A percentile compares a stretch with the other conserved stretches of the same genome.
Conservation (phyloP, 2,329 filamentous ascomycete genomes). For the Pezicula neosporulosa region DNA sequence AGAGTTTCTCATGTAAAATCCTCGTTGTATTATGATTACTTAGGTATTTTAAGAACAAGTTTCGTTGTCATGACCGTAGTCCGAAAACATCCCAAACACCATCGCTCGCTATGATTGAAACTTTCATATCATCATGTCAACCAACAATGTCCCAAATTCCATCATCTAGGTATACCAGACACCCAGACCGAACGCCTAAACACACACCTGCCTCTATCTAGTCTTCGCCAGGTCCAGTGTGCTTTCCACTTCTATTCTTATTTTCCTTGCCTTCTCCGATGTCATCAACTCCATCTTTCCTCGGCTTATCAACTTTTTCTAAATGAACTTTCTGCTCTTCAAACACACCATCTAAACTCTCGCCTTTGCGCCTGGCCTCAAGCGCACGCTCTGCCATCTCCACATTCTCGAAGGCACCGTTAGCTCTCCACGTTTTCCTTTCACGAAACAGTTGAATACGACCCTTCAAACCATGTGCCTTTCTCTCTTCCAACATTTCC, state of each 20-base stretch:
- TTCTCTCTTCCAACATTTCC: conserved; percentile 33
- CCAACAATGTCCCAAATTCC: no score
- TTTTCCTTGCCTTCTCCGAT: conserved; percentile 7
- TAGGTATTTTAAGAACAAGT: no score
- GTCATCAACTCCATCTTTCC: conserved; percentile 14
- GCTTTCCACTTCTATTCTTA: background rate
- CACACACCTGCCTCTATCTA: background rate
- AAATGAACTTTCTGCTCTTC: conserved; percentile 16
- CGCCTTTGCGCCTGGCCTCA: conserved; percentile 41
- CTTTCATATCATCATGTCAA: no score
- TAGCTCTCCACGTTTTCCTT: conserved; percentile 37
- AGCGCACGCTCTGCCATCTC: conserved; percentile 43
- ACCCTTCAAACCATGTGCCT: conserved; percentile 23
- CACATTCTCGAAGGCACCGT: conserved; percentile 42
- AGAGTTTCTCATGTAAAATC: no score
- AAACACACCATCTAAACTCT: conserved; percentile 32
- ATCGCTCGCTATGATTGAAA: no score
- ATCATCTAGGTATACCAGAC: no score
- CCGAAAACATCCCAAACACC: no score
- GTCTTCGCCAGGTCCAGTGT: background rate
- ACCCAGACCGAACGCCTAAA: no score
- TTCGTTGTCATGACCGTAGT: no score
- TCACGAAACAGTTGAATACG: conserved; percentile 30
- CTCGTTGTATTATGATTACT: no score
- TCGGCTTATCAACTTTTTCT: conserved; percentile 10